These are phyloP conservation scores for Pseudohalonectria lignicola DNA, from an alignment of 2,329 filamentous ascomycete genomes.

Conservation along the genomic window DNA sequence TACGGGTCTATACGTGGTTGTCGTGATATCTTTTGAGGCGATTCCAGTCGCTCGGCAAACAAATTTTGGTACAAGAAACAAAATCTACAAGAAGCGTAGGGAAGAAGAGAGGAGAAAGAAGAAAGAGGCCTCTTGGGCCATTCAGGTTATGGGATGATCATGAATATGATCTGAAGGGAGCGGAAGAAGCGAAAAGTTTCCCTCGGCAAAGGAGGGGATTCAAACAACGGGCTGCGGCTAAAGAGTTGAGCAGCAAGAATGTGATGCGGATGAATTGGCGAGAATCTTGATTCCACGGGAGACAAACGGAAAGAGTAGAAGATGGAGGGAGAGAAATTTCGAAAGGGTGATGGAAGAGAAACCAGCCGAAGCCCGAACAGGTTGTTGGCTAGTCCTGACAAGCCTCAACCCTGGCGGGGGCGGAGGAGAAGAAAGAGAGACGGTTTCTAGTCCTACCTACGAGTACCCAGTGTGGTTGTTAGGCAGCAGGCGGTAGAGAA, in stretches of 20 bases:
- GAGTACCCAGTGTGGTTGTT: too few species aligned
- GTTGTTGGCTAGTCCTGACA: too few species aligned
- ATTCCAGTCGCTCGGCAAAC: constrained; percentile 29
- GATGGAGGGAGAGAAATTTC: constrained; percentile 8
- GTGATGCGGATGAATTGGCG: constrained; percentile 16
- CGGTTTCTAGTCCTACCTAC: too few species aligned
- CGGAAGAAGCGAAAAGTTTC: constrained; percentile 4
- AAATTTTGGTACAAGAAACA: constrained; percentile 14
- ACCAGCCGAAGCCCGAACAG: constrained; percentile 6
- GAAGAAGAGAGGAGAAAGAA: constrained; percentile 4
- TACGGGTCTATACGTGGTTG: not conserved
- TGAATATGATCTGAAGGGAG: constrained; percentile 14
- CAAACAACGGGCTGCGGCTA: constrained; percentile 13
- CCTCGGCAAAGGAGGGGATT: not conserved
- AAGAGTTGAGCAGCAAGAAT: constrained; percentile 8
- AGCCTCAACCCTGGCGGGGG: too few species aligned
- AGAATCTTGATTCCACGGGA: constrained; percentile 5
- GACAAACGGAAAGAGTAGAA: constrained; percentile 9
- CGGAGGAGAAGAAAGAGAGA: too few species aligned
- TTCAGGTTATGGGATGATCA: constrained; percentile 25
- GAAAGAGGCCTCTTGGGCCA: constrained; percentile 26
- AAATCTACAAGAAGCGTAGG: constrained; percentile 17
- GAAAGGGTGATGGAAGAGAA: constrained; percentile 4
- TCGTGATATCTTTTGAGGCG: constrained; percentile 17
- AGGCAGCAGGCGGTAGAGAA: too few species aligned